Base-by-base conservation (phyloP, 1,139 yeast genomes). In the Hyphopichia khmerensis region DNA sequence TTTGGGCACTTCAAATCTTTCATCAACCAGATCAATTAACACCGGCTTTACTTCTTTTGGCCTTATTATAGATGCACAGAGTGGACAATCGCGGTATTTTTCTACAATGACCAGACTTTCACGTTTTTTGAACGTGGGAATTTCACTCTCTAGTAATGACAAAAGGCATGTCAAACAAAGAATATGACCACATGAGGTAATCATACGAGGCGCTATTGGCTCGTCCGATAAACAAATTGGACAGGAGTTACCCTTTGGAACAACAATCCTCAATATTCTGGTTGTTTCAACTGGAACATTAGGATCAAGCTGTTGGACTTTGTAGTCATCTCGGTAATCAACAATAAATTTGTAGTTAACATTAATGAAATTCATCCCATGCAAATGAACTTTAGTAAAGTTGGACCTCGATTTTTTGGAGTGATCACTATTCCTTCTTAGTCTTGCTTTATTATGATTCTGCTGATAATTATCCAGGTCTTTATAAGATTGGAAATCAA, bases 141-240 rank as follows among this genome's bases (percentile, higher is more conserved):
- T 65, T 40, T 80, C 81, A 17, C 85, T 79, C 34, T 80, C 87
- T 42, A 89, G 66, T 55, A 87, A 79, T 33, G 91, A 78, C 41
- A 89, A 62, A 33, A 91, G 64, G 59, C 99, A 95, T 24, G 90
- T 82, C 43, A 82, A 75, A 59, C 99, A 95, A 56, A 93, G 78
- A 13, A 90, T 77, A 59, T 95, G 99, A 3, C 99, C 99, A 67
- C 99, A 95, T 15, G 83, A 77, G 10, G 74, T 68, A 27, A 90
- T 81, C 98, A 95, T 95, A 43, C 98, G 71, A 1, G 99, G 98
- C 0, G 98, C 97, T 32, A 87, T 77, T 9, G 93, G 87, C 17
- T 82, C 84, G 42, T 87, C 95, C 27, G 85, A 77, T 15, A 93
- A 70, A 60, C 99, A 95, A 31, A 95, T 93, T 1, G 99, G 98